Base-by-base conservation (phyloP, 2,329 filamentous ascomycete species). In the Colletotrichum tropicale region DNA sequence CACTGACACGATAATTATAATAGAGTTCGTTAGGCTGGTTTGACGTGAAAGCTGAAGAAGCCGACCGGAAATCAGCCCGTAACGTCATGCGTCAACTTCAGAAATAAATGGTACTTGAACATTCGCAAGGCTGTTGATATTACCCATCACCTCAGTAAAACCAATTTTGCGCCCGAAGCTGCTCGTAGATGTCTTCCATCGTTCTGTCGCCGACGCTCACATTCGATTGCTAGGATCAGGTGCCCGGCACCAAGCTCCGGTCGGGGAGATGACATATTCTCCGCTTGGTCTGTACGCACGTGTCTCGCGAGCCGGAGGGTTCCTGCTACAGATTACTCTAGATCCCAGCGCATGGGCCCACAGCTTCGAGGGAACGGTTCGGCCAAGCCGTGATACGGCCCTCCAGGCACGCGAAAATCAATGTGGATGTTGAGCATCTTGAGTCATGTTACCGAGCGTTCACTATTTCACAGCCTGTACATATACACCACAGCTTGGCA, bases 361-460 rank as follows among this genome's bases (percentile, higher is more conserved):
- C 43, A 21, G n/a, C 43, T n/a, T 10, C n/a, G n/a, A 48, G n/a
- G n/a, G n/a, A 21, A 21, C 8, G 43, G 43, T 21, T 21, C 43
- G 43, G 43, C 43, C 43, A 48, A 48, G 43, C 43, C 43, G 43
- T 21, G 43, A 48, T 48, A 48, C 43, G n/a, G n/a, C n/a, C n/a
- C n/a, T n/a, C n/a, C n/a, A n/a, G n/a, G n/a, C n/a, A n/a, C n/a
- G n/a, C n/a, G n/a, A 48, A 48, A 48, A 48, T n/a, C 18, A 48
- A 8, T 21, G 43, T n/a, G 43, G 16, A 21, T 13, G 10, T 3
- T 48, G n/a, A 21, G 43, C 3, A 48, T 48, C n/a, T 48, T n/a
- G 43, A 48, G 43, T 48, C 43, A 48, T 48, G 43, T 48, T 21
- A 48, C 43, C n/a, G 6, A 21, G 1, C 3, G 43, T n/a, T 21